Percentiles rank a stretch among this genome's conserved stretches.
Conservation (phyloP, 192 early-diverging fungal species). For the Spizellomyces punctatus region DNA sequence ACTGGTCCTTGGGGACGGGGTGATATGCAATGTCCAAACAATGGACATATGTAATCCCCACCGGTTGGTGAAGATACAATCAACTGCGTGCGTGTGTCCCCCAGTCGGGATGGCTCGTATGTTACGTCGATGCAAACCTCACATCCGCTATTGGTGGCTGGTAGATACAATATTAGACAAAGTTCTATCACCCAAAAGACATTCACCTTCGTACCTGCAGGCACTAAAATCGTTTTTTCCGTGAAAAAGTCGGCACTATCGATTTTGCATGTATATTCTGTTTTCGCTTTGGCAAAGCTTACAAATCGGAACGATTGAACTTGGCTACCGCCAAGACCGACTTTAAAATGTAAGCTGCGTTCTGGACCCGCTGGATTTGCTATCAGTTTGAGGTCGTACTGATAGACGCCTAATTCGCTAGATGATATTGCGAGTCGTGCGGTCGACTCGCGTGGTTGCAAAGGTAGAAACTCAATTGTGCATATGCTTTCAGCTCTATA, state of each 20-base stretch:
- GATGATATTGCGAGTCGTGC: constrained; percentile 45
- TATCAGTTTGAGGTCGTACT: constrained; percentile 56
- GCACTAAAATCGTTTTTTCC: constrained; percentile 56
- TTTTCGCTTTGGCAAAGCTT: constrained; percentile 57
- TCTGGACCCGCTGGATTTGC: constrained; percentile 46
- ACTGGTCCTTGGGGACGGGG: constrained; percentile 66
- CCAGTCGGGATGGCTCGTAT: constrained; percentile 65
- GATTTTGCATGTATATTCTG: constrained; percentile 56
- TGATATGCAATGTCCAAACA: constrained; percentile 55
- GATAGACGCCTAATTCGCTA: constrained; percentile 54
- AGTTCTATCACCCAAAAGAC: constrained; percentile 6
- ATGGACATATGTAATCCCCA: constrained; percentile 62
- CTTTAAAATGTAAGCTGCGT: constrained; percentile 61
- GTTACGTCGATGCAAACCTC: constrained; percentile 58
- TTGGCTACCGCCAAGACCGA: constrained; percentile 53
- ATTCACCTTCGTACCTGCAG: constrained; percentile 44
- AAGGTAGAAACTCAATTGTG: constrained; percentile 55
- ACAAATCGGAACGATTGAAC: constrained; percentile 60
- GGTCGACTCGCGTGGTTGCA: constrained; percentile 52
- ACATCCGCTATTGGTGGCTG: constrained; percentile 47
- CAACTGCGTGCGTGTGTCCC: constrained; percentile 55
- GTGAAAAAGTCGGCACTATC: constrained; percentile 58
- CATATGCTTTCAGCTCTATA: constrained; percentile 45
- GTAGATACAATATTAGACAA: not conserved
- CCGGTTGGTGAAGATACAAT: constrained; percentile 51